Evolutionary conservation across 2,329 filamentous ascomycete species (phyloP).

Genomic region (Ophiosphaerella herpotricha): DNA sequence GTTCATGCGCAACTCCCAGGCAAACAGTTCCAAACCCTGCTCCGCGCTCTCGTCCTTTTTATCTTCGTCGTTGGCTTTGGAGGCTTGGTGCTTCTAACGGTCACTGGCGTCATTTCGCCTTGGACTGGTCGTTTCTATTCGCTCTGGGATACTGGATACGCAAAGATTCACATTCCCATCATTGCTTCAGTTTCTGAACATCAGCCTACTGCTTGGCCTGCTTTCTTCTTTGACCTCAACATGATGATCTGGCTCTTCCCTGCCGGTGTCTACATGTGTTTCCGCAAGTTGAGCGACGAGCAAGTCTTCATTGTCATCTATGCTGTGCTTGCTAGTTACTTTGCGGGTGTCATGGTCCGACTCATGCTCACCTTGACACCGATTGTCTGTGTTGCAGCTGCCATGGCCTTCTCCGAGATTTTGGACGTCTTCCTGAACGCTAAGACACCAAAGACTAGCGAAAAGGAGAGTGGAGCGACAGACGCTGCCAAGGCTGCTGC

Average conservation of each 20-base stretch:
- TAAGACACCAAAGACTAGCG: conserved; percentile 62
- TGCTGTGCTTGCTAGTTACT: conserved; percentile 95
- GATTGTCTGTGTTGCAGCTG: conserved; percentile 92
- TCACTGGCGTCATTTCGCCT: conserved; percentile 89
- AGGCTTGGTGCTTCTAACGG: conserved; percentile 80
- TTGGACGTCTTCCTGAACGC: conserved; percentile 81
- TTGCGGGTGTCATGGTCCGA: conserved; percentile 98
- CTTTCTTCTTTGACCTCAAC: conserved; percentile 99
- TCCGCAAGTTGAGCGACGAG: conserved; percentile 90
- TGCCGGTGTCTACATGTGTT: conserved; percentile 97
- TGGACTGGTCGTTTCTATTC: conserved; percentile 99
- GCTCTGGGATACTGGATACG: conserved; percentile 97
- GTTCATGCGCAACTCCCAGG: conserved; percentile 85
- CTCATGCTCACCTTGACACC: conserved; percentile 97
- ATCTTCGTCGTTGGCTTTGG: conserved; percentile 75
- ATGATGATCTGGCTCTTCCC: conserved; percentile 99
- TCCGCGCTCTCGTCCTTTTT: conserved; percentile 74
- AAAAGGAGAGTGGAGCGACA: conserved; percentile 51
- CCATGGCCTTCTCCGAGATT: conserved; percentile 83
- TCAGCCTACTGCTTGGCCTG: conserved; percentile 97
- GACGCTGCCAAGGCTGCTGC: conserved; percentile 47
- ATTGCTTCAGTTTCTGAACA: conserved; percentile 99
- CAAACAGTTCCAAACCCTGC: conserved; percentile 91
- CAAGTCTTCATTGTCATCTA: conserved; percentile 99
- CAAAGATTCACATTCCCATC: conserved; percentile 99